Evolutionary conservation across 352 stramenopile species (phyloP).

Genomic region (Plasmopara muralis): DNA sequence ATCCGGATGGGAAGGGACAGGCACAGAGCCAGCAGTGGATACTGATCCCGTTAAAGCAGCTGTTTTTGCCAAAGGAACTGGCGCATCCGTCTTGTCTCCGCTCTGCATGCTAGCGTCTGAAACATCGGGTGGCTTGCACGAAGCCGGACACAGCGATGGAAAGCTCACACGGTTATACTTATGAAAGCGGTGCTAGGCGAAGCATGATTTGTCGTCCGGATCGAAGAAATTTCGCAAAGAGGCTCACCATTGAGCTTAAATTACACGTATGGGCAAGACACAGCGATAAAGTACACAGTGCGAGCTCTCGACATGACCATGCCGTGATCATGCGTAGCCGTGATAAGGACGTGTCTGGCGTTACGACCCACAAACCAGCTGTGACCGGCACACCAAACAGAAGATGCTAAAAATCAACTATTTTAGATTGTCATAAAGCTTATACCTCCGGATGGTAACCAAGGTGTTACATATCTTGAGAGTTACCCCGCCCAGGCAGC

Average conservation of each 20-base stretch:
- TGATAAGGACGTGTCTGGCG: background rate
- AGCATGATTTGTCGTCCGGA: background rate
- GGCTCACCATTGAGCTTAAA: background rate
- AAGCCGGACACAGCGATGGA: background rate
- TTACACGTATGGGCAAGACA: background rate
- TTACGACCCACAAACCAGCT: background rate
- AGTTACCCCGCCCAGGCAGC: background rate
- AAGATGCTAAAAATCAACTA: background rate
- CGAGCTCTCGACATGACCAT: background rate
- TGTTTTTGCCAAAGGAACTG: background rate
- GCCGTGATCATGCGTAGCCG: background rate
- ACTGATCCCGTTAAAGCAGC: background rate
- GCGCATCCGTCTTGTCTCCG: background rate
- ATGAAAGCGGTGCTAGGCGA: background rate
- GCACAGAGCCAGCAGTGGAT: background rate
- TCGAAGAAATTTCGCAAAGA: background rate
- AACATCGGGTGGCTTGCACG: background rate
- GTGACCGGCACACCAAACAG: background rate
- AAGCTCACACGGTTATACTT: background rate
- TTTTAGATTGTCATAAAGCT: background rate
- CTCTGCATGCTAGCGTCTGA: background rate
- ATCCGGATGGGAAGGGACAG: background rate
- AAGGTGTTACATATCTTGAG: background rate
- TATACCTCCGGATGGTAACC: background rate
- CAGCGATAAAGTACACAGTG: background rate